Conservation (phyloP, 139 green algal species). For the Klebsormidium nitens region DNA sequence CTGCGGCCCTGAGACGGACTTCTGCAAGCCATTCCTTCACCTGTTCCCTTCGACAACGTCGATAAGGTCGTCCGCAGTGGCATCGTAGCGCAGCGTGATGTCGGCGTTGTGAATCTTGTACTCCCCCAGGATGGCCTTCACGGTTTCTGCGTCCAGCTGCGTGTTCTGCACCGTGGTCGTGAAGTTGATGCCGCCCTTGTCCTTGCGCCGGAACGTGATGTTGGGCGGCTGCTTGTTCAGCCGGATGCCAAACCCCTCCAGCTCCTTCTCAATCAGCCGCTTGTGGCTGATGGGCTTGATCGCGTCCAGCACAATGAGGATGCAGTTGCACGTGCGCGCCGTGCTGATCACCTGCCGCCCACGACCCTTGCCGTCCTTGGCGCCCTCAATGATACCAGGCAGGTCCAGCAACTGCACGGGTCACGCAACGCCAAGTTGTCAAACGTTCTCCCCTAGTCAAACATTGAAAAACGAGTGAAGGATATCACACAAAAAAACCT, state of each 20-base stretch:
- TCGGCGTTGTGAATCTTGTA: conserved; percentile 93
- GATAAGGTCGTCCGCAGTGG: conserved; percentile 74
- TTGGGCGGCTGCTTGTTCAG: conserved; percentile 93
- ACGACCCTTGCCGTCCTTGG: conserved; percentile 90
- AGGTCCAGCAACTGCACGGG: conserved; percentile 97
- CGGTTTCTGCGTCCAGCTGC: conserved; percentile 79
- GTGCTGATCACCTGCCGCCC: conserved; percentile 91
- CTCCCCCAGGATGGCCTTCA: conserved; percentile 64
- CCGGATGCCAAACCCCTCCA: conserved; percentile 66
- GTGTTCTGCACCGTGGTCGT: conserved; percentile 41
- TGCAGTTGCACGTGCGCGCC: conserved; percentile 94
- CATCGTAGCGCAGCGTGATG: conserved; percentile 61
- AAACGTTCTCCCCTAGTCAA: too few relatives aligned
- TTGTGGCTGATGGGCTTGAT: conserved; percentile 99
- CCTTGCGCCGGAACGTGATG: conserved; percentile 90
- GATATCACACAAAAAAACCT: too few relatives aligned
- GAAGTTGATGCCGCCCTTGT: conserved; percentile 86
- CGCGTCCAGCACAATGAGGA: conserved; percentile 96
- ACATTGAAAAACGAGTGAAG: too few relatives aligned
- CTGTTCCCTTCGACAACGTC: conserved; percentile 94
- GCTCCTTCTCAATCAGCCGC: conserved; percentile 83
- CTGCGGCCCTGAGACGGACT: too few relatives aligned
- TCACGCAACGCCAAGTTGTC: too few relatives aligned
- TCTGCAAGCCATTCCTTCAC: too few relatives aligned
- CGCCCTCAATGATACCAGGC: conserved; percentile 97